phyloP scores from a whole-genome alignment of 768 basidiomycete species.

The Gautieria morchelliformis region DNA sequence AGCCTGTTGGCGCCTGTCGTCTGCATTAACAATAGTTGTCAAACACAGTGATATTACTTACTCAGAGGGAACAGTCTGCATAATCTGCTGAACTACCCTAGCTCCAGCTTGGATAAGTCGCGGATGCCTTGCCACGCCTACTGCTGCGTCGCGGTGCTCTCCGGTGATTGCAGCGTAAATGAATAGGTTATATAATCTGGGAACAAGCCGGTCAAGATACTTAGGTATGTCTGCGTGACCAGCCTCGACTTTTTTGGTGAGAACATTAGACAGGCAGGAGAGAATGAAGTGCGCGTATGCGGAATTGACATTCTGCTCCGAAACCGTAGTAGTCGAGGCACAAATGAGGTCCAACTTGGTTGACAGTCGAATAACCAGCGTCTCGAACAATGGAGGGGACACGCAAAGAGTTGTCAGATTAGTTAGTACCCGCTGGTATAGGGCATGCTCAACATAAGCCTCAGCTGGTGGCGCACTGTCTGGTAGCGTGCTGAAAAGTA shows the following conservation, averaged over 20 bases:
- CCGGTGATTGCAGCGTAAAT: constrained; percentile 29
- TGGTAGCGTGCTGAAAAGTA: constrained; percentile 70
- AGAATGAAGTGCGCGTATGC: constrained; percentile 85
- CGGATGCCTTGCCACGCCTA: constrained; percentile 29
- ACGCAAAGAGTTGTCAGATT: constrained; percentile 65
- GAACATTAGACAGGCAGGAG: constrained; percentile 51
- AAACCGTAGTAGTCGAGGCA: constrained; percentile 22
- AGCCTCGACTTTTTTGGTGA: constrained; percentile 39
- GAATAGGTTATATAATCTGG: constrained; percentile 59
- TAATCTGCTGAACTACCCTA: constrained; percentile 56
- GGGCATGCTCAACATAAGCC: constrained; percentile 44
- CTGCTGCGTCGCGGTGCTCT: constrained; percentile 10
- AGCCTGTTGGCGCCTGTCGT: constrained; percentile 50
- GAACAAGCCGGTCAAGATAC: constrained; percentile 70
- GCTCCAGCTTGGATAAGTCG: constrained; percentile 55
- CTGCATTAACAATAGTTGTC: background rate
- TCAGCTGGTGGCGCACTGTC: constrained; percentile 48
- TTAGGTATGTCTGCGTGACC: constrained; percentile 66
- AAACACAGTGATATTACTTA: constrained; percentile 32
- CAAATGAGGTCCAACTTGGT: constrained; percentile 71
- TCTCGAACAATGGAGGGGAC: constrained; percentile 74
- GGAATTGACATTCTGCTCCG: constrained; percentile 50
- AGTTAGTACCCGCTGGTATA: constrained; percentile 58
- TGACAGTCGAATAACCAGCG: constrained; percentile 64
- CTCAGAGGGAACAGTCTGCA: constrained; percentile 54